These are phyloP conservation scores for Diaporthe capsici DNA, from an alignment of 2,329 filamentous ascomycete genomes.

Conservation along the genomic window DNA sequence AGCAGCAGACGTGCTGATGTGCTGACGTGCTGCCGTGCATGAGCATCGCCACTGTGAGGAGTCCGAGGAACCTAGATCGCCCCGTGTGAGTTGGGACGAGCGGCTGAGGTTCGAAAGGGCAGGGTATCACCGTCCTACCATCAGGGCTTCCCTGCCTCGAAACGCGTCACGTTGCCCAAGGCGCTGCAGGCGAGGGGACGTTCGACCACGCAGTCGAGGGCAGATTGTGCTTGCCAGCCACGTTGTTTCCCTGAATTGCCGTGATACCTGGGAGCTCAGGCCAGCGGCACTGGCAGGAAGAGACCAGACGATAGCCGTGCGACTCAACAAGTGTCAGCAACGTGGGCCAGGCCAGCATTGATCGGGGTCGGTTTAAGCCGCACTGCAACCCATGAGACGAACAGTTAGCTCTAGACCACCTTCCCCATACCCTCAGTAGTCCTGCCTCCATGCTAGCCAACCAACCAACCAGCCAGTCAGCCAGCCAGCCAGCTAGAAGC, in stretches of 20 bases:
- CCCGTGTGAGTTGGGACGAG: conserved; percentile 18
- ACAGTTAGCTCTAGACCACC: conserved; percentile 17
- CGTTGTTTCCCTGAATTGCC: background rate
- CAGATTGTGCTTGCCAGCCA: conserved; percentile 22
- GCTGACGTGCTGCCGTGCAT: conserved; percentile 13
- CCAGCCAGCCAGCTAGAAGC: background rate
- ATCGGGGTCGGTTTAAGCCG: conserved; percentile 31
- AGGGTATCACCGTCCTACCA: background rate
- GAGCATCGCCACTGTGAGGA: conserved; percentile 25
- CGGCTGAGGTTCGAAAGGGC: conserved; percentile 1
- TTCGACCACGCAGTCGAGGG: background rate
- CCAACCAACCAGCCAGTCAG: background rate
- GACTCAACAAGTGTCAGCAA: conserved; percentile 18
- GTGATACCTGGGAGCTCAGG: conserved; percentile 9
- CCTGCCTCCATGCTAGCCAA: background rate
- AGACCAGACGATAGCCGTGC: conserved; percentile 20
- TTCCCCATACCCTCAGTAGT: background rate
- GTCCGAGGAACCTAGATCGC: background rate
- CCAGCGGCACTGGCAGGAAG: background rate
- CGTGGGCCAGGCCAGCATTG: conserved; percentile 20
- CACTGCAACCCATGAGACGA: conserved; percentile 16
- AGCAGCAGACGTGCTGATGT: background rate
- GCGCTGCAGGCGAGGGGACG: background rate
- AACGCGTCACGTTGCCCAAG: conserved; percentile 24
- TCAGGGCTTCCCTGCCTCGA: conserved; percentile 19